Evolutionary conservation across 257 asterid genomes (phyloP).

Genomic region (Vinca minor): DNA sequence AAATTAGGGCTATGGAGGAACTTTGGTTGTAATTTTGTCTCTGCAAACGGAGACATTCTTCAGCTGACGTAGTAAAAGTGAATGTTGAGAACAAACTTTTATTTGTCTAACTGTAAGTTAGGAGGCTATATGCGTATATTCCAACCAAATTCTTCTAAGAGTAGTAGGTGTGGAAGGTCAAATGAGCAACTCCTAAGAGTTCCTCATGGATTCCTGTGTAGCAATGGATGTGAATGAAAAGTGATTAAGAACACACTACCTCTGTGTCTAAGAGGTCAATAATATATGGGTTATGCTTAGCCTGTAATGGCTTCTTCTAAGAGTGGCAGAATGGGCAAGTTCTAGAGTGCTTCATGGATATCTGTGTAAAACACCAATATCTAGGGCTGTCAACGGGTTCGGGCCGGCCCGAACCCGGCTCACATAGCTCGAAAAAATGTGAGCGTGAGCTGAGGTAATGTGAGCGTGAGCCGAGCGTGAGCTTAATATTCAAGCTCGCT

Average conservation of each 20-base stretch:
- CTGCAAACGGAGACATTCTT: constrained; percentile 2
- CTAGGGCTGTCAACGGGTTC: too few species aligned
- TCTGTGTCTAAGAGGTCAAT: neutral
- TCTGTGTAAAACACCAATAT: neutral
- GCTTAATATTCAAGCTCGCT: too few species aligned
- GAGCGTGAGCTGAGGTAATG: too few species aligned
- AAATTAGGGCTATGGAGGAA: neutral
- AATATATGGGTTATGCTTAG: neutral
- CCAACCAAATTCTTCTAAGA: neutral
- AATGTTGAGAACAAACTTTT: neutral
- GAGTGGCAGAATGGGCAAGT: neutral
- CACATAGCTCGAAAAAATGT: too few species aligned
- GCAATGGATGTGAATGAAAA: neutral
- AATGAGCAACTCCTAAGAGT: neutral
- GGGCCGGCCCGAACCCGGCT: too few species aligned
- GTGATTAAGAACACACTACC: neutral
- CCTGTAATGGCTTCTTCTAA: neutral
- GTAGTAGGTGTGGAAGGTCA: neutral
- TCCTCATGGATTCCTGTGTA: neutral
- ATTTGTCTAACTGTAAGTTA: neutral
- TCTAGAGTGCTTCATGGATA: neutral
- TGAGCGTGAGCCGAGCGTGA: too few species aligned
- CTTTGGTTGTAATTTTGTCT: neutral
- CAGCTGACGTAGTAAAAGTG: neutral
- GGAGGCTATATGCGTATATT: neutral